phyloP scores from a whole-genome alignment of 2,329 filamentous ascomycete species.

The Beauveria asiatica region DNA sequence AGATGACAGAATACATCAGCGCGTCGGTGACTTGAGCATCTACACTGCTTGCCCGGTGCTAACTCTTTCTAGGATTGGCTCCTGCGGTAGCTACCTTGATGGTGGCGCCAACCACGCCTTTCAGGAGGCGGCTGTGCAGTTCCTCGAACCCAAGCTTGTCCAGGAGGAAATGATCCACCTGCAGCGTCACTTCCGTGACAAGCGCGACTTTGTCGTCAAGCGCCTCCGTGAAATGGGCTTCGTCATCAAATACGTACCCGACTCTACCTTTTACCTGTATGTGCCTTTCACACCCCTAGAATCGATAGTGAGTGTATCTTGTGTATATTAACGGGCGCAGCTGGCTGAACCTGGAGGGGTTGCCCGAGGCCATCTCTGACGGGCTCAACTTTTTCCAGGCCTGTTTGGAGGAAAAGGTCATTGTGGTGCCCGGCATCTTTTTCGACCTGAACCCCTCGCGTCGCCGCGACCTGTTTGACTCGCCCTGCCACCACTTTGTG shows the following conservation, averaged over 20 bases:
- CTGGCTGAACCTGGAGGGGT: slow-evolving; percentile 53
- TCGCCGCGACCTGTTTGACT: slow-evolving; percentile 85
- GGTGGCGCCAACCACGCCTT: slow-evolving; percentile 92
- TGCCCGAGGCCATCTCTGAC: slow-evolving; percentile 78
- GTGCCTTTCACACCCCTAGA: slow-evolving; percentile 10
- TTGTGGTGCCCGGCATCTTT: slow-evolving; percentile 95
- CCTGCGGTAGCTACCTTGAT: slow-evolving; percentile 88
- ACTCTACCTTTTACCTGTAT: slow-evolving; percentile 91
- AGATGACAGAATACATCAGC: slow-evolving; percentile 66
- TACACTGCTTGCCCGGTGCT: slow-evolving; percentile 5
- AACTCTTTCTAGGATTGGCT: slow-evolving; percentile 54
- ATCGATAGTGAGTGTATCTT: too few species aligned
- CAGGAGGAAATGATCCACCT: slow-evolving; percentile 80
- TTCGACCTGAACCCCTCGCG: slow-evolving; percentile 91
- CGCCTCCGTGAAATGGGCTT: slow-evolving; percentile 83
- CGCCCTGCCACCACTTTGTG: slow-evolving; percentile 87
- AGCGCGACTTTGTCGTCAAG: slow-evolving; percentile 82
- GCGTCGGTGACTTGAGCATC: slow-evolving; percentile 40
- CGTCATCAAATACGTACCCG: slow-evolving; percentile 71
- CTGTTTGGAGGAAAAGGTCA: slow-evolving; percentile 87
- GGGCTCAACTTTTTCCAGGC: slow-evolving; percentile 96
- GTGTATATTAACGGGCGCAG: slow-evolving; percentile 18
- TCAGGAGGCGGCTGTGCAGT: slow-evolving; percentile 84
- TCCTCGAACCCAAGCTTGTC: slow-evolving; percentile 83
- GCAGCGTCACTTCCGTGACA: slow-evolving; percentile 80